Evolutionary conservation across 1,284 basidiomycete genomes (phyloP).

Genomic region (Fereydounia khargensis): DNA sequence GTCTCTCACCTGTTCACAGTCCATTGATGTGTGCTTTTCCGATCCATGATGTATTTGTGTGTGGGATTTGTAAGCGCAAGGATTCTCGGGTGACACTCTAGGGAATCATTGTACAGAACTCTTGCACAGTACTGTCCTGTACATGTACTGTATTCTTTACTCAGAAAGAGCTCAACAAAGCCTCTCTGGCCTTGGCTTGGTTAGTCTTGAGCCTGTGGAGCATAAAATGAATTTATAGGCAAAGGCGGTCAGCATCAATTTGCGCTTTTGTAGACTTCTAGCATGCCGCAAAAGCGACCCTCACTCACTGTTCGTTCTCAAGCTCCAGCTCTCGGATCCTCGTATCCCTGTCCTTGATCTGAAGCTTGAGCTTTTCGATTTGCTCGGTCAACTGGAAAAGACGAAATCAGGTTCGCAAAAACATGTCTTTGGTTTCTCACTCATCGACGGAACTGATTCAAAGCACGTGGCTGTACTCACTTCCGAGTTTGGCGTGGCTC

Average conservation of each 20-base stretch:
- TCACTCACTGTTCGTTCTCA: slow-evolving; percentile 44
- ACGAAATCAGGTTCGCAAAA: too few relatives aligned
- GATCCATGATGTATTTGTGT: too few relatives aligned
- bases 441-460: too few relatives aligned
- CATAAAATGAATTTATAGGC: neutral
- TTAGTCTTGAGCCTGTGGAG: slow-evolving; percentile 19
- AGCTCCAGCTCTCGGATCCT: slow-evolving; percentile 46
- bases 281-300: neutral
- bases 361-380: slow-evolving; percentile 28
- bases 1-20: too few relatives aligned
- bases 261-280: neutral
- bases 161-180: slow-evolving; percentile 15
- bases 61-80: too few relatives aligned
- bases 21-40: too few relatives aligned
- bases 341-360: slow-evolving; percentile 37
- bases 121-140: too few relatives aligned
- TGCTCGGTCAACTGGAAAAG: slow-evolving; percentile 19
- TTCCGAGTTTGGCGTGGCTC: neutral
- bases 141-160: too few relatives aligned
- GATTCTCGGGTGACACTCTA: too few relatives aligned
- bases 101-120: too few relatives aligned
- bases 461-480: neutral
- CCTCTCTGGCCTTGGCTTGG: slow-evolving; percentile 29
- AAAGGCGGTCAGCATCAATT: neutral
- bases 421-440: too few relatives aligned